Evolutionary conservation across 148 eudicot species (phyloP).

Genomic region (Amaranthus cruentus): DNA sequence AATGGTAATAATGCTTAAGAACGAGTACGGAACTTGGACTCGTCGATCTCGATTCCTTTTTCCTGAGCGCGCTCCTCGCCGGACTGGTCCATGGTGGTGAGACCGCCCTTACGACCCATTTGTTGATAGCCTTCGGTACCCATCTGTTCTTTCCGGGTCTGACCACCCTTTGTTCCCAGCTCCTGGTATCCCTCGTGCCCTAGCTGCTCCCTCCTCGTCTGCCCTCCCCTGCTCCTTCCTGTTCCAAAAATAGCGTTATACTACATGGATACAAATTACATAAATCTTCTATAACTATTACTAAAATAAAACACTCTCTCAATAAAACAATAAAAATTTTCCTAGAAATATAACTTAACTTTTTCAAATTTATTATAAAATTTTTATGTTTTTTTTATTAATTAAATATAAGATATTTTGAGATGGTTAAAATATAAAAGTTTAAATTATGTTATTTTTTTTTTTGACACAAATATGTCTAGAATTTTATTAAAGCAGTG

Average conservation of each 20-base stretch:
- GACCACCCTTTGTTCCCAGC: constrained; percentile 31
- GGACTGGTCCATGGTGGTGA: constrained; percentile 27
- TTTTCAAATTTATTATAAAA: too few relatives aligned
- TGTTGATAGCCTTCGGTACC: constrained; percentile 27
- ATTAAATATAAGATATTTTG: too few relatives aligned
- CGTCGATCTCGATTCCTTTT: constrained; percentile 35
- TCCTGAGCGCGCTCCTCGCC: constrained; percentile 28
- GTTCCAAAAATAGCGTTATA: background rate
- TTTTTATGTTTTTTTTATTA: too few relatives aligned
- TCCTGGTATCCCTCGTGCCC: constrained; percentile 39
- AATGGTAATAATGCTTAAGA: background rate
- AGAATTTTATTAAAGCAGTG: too few relatives aligned
- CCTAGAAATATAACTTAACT: too few relatives aligned
- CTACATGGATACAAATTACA: too few relatives aligned
- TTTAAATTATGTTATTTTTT: too few relatives aligned
- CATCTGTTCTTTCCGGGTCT: constrained; percentile 19
- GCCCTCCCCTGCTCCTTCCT: constrained; percentile 60
- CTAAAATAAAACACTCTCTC: too few relatives aligned
- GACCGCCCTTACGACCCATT: constrained; percentile 35
- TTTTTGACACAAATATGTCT: too few relatives aligned
- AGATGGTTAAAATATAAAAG: too few relatives aligned
- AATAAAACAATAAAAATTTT: too few relatives aligned
- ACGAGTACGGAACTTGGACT: constrained; percentile 31
- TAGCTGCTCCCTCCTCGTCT: constrained; percentile 34
- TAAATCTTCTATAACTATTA: too few relatives aligned